Percentiles rank a stretch among this genome's conserved stretches.
phyloP scores from a whole-genome alignment of 2,329 filamentous ascomycete genomes.

The Neofusicoccum laricinum region DNA sequence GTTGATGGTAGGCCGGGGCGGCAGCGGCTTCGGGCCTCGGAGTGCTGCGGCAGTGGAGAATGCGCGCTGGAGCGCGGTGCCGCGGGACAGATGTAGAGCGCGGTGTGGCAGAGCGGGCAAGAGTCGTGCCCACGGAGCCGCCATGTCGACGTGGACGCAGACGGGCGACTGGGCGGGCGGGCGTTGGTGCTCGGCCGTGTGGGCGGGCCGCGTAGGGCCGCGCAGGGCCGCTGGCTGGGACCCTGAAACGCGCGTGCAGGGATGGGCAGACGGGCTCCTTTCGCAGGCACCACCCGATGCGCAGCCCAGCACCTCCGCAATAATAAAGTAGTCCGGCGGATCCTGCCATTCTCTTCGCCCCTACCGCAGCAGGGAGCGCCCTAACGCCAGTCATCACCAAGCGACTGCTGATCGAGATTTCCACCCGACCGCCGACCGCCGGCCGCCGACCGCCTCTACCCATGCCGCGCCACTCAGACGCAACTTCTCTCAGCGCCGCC shows the following conservation, averaged over 20 bases:
- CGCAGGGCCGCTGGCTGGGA: constrained; percentile 7
- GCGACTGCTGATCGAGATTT: constrained; percentile 10
- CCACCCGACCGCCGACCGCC: not conserved
- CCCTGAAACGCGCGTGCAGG: not conserved
- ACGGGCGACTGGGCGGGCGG: too few species aligned
- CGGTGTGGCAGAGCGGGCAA: not conserved
- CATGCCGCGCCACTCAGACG: constrained; percentile 10
- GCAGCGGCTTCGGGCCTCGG: constrained; percentile 58
- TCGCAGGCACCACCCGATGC: constrained; percentile 10
- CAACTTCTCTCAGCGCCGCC: constrained; percentile 3
- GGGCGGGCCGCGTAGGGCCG: constrained; percentile 12
- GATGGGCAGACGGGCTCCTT: not conserved
- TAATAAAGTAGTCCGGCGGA: not conserved
- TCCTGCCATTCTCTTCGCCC: not conserved
- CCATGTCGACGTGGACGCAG: not conserved
- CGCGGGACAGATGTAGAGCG: not conserved
- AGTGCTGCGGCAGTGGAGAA: constrained; percentile 22
- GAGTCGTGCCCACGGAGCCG: not conserved
- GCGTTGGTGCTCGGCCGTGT: too few species aligned
- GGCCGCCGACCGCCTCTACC: not conserved
- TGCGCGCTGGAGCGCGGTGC: constrained; percentile 18
- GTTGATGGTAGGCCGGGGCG: constrained; percentile 70
- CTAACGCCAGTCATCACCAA: not conserved
- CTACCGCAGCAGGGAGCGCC: not conserved
- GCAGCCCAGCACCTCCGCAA: constrained; percentile 10